Base-by-base conservation (phyloP, 768 basidiomycete species). In the Lactarius akahatsu region DNA sequence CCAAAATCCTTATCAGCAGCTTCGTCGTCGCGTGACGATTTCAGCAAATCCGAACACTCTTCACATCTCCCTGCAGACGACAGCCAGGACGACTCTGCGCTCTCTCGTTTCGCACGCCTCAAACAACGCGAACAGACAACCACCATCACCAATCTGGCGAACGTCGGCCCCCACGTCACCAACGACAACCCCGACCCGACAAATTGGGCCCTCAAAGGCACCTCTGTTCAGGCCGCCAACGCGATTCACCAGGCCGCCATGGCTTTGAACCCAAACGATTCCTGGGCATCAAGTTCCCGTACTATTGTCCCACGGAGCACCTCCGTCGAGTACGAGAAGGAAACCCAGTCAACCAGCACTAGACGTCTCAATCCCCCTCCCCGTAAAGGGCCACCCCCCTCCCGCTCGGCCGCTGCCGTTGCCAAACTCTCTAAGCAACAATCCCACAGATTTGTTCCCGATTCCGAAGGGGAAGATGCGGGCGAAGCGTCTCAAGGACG, bases 141-240 rank as follows among this genome's bases (percentile, higher is more conserved):
- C 63, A 57, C 50, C 28, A 45, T 65, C 34, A 38, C 67, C 66
- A 62, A 66, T 55, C 71, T 71, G 64, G 72, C 71, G 59, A 69
- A 72, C 59, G 62, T 70, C 64, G 71, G 71, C 62, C 68, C 76
- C 16, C 74, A 77, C 68, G 68, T 72, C 36, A 58, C 72, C 61
- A 75, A 77, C 56, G 77, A 78, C 18, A 82, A 82, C n/a, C 76
- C 76, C 16, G 80, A 86, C 60, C 91, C 91, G 50, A 82, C 86
- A 72, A 86, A 81, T 81, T 90, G 88, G 88, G 74, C 75, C 65
- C 85, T 91, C 66, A 89, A 89, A 72, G 91, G 92, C 76, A 94
- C 93, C 55, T 88, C 91, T 23, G 93, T 94, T 59, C 90, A 92
- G 76, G 88, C 93, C 72, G 93, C 92, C 11, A 84, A 85, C 72